These are phyloP conservation scores for Crassisporium funariophilum DNA, from an alignment of 768 basidiomycete genomes.

Conservation along the genomic window DNA sequence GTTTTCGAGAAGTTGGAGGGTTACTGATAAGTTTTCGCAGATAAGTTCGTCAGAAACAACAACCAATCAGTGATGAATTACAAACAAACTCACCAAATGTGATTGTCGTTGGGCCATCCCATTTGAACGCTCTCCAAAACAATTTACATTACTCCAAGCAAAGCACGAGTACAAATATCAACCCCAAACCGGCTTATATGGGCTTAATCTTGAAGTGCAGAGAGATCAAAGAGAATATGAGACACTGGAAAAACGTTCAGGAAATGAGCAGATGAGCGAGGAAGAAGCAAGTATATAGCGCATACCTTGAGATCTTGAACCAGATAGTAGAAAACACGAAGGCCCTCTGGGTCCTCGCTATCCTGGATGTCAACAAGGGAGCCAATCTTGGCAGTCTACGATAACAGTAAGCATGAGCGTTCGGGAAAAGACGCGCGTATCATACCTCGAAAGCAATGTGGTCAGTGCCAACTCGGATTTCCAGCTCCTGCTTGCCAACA, in stretches of 20 bases:
- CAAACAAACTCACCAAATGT: constrained; percentile 3
- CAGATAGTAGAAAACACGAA: constrained; percentile 97
- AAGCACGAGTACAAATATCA: constrained; percentile 14
- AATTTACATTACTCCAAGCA: constrained; percentile 16
- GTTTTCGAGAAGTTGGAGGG: constrained; percentile 13
- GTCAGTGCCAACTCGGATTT: constrained; percentile 90
- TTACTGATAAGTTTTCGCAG: constrained; percentile 6
- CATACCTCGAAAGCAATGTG: constrained; percentile 95
- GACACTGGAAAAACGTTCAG: constrained; percentile 58
- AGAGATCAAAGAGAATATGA: constrained; percentile 97
- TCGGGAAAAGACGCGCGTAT: not conserved
- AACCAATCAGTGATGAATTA: not conserved
- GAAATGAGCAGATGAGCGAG: constrained; percentile 1
- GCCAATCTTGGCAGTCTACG: constrained; percentile 97
- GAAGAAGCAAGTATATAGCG: constrained; percentile 7
- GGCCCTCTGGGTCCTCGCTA: constrained; percentile 95
- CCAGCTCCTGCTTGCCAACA: constrained; percentile 97
- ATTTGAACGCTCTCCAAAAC: constrained; percentile 4
- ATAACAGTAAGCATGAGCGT: not conserved
- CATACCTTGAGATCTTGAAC: constrained; percentile 95
- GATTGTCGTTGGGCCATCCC: constrained; percentile 5
- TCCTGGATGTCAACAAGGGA: constrained; percentile 96
- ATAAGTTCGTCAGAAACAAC: constrained; percentile 4
- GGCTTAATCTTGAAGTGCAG: constrained; percentile 99
- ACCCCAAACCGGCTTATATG: constrained; percentile 50